These are phyloP conservation scores for Chaetomium sp. DNA, from an alignment of 2,329 filamentous ascomycete species.

Conservation along the genomic window DNA sequence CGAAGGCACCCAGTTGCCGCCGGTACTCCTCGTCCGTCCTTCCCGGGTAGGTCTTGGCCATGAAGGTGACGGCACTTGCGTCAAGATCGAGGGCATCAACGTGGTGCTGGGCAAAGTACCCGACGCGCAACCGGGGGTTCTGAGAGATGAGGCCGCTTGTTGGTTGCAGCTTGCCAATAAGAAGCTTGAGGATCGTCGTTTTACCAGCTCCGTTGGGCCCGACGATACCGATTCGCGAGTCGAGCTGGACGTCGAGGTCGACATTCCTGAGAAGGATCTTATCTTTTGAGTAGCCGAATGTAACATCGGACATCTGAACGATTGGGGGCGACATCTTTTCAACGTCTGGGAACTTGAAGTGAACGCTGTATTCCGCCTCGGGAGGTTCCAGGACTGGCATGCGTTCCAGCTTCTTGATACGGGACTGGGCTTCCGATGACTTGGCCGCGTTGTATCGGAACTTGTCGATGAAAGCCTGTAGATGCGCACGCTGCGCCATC, in stretches of 20 bases:
- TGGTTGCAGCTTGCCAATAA: constrained; percentile 81
- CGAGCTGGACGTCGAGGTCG: constrained; percentile 94
- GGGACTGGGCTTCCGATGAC: constrained; percentile 94
- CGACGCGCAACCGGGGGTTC: constrained; percentile 84
- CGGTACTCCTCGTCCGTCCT: constrained; percentile 96
- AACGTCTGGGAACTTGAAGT: constrained; percentile 96
- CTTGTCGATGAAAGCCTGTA: constrained; percentile 99
- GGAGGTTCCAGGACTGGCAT: constrained; percentile 92
- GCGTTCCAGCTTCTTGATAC: constrained; percentile 98
- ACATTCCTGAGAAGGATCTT: constrained; percentile 81
- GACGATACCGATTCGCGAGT: constrained; percentile 98
- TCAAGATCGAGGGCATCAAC: constrained; percentile 93
- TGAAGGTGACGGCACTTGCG: constrained; percentile 89
- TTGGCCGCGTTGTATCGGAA: constrained; percentile 99
- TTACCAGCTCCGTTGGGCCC: constrained; percentile 98
- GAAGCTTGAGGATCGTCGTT: constrained; percentile 96
- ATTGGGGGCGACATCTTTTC: constrained; percentile 97
- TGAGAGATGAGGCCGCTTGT: constrained; percentile 81
- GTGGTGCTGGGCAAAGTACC: constrained; percentile 98
- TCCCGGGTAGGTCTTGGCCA: constrained; percentile 89
- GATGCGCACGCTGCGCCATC: constrained; percentile 87
- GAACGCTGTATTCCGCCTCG: constrained; percentile 91
- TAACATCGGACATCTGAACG: constrained; percentile 92
- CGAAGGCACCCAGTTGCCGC: constrained; percentile 86
- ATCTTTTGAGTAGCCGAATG: constrained; percentile 83